A percentile compares a stretch with the other conserved stretches of the same genome.
phyloP scores from a whole-genome alignment of 1,139 yeast genomes.

The Wickerhamiella infanticola region DNA sequence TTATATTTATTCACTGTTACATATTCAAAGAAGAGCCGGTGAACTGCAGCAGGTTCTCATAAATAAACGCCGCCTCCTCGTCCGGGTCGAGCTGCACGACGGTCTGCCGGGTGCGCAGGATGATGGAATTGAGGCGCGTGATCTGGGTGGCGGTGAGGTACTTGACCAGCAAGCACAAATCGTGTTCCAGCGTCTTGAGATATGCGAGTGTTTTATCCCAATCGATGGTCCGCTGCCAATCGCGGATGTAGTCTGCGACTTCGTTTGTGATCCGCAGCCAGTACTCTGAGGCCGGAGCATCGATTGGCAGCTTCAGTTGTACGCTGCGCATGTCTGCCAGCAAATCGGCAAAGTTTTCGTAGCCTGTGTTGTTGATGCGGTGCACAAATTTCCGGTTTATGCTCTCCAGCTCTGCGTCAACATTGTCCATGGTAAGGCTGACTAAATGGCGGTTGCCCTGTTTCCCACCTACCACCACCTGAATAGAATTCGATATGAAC shows the following conservation, averaged over 20 bases:
- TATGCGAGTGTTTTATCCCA: neutral
- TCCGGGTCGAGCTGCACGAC: neutral
- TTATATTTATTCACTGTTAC: neutral
- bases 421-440: neutral
- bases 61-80: conserved; percentile 17
- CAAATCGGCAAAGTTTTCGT: conserved; percentile 29
- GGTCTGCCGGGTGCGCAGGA: conserved; percentile 7
- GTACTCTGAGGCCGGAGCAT: conserved; percentile 24
- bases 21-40: neutral
- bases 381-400: conserved; percentile 54
- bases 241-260: conserved; percentile 6
- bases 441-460: neutral
- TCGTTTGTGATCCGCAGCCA: conserved; percentile 13
- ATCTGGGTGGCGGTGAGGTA: conserved; percentile 11
- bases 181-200: conserved; percentile 3
- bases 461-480: neutral
- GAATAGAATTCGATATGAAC: conserved; percentile 15
- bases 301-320: conserved; percentile 41
- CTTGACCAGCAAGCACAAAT: neutral
- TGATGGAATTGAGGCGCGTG: conserved; percentile 10
- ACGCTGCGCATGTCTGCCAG: conserved; percentile 33
- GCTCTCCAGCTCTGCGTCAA: conserved; percentile 44
- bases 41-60: conserved; percentile 8
- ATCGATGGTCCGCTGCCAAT: conserved; percentile 8
- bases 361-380: conserved; percentile 32